Base-by-base conservation (phyloP, 495 filamentous ascomycete genomes). In the Aspergillus nidulans region DNA sequence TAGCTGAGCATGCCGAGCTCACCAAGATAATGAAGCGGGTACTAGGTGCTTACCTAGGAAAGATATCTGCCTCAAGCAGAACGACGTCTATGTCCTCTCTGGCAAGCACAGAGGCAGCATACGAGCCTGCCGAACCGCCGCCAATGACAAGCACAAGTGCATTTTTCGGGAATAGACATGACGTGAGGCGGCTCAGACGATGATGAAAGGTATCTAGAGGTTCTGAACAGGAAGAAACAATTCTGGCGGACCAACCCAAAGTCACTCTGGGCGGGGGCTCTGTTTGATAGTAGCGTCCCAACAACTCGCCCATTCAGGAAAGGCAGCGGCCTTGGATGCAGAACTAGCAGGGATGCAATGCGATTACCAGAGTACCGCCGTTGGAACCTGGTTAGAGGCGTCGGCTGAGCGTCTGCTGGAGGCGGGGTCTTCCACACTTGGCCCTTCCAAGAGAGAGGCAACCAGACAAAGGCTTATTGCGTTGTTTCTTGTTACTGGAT, bases 91-190 rank as follows among this genome's bases (percentile, higher is more conserved):
- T 44, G 13, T 70, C 72, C 56, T 80, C 76, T 2, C 76, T 70
- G 0, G 74, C 74, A 7, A 80, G 54, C 0, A 52, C 75, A 0
- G 71, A 48, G 7, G 77, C 71, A 4, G 73, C 49, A 34, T 77
- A 79, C 0, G 77, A 78, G 15, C 77, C 76, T 9, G 53, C 74
- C 15, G 77, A 76, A 6, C 76, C 75, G 44, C 77, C 76, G 26
- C 76, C 76, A 0, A 77, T 43, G 4, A 80, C 72, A 0, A 80
- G 65, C 6, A 80, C 71, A 34, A 0, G 65, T 71, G 40, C 56
- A 67, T 8, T 16, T 6, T 15, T 44, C 41, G 1, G 41, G 41
- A 24, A 44, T 44, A 5, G 41, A 44, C 41, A 34, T 34, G 30
- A 2, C 9, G 30, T 34, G 30, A 13, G 30, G 2, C 30, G 10